Base-by-base conservation (phyloP, 116 monocot species). In the Trichopus zeylanicus region DNA sequence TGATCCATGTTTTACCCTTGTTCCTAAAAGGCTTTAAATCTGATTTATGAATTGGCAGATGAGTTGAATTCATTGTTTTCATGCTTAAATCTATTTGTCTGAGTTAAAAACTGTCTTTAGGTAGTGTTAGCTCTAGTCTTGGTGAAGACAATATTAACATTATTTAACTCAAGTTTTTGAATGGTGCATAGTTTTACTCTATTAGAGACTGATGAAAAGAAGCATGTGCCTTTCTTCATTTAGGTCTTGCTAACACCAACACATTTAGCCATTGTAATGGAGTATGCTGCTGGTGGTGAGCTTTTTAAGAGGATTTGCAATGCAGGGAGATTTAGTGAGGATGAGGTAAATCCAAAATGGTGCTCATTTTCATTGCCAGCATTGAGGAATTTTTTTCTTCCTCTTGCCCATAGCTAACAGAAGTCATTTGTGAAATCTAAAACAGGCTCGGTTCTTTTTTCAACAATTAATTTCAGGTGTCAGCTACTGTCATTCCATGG, bases 271-370 rank as follows among this genome's bases (percentile, higher is more conserved):
- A 86, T 91, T 29, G 78, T 86, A 1, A 91, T 91, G 91, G 91
- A 86, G 52, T 91, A 86, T 62, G 91, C 91, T 34, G 71, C 83
- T 35, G 91, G 91, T 18, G 91, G 91, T 15, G 91, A 86, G 63
- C 77, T 91, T 24, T 91, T 91, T 54, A 78, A 75, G 38, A 76
- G 70, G 56, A 91, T 91, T 21, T 86, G 83, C 67, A 86, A 52
- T 52, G 86, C 86, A 16, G 86, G 91, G 26, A 73, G 86, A 54
- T 91, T 91, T 70, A 78, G 91, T 31, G 91, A 91, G 49, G 80
- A 92, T 53, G 92, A 92, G 80, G 92, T 84, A 51, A 20, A 63
- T n/a, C 8, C 26, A 53, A 3, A 42, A 7, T 12, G 3, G 42
- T 42, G 42, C n/a, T 42, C n/a, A 3, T 13, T n/a, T 18, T 42